Evolutionary conservation across 2,329 filamentous ascomycete species (phyloP).

Genomic region (Thermoascus crustaceus): DNA sequence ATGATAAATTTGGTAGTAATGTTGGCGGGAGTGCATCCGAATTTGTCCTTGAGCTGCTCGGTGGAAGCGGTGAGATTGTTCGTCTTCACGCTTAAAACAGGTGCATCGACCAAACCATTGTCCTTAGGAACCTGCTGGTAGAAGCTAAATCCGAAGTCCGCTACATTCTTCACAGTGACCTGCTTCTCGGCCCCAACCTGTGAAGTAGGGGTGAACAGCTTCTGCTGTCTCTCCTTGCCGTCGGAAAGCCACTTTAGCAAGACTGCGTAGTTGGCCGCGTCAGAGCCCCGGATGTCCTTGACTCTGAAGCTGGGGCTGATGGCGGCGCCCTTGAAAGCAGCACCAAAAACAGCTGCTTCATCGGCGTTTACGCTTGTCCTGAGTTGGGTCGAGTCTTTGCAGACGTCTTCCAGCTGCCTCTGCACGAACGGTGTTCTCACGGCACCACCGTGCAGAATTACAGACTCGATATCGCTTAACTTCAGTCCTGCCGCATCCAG

Average conservation of each 20-base stretch:
- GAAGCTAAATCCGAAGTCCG: slow-evolving; percentile 73
- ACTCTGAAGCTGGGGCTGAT: slow-evolving; percentile 94
- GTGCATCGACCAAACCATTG: slow-evolving; percentile 44
- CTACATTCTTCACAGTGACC: slow-evolving; percentile 69
- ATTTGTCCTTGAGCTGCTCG: slow-evolving; percentile 66
- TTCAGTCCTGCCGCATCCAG: slow-evolving; percentile 65
- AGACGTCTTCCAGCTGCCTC: slow-evolving; percentile 69
- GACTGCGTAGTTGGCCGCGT: slow-evolving; percentile 64
- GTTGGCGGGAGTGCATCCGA: slow-evolving; percentile 66
- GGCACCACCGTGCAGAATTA: slow-evolving; percentile 88
- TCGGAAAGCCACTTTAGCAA: slow-evolving; percentile 68
- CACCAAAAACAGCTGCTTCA: slow-evolving; percentile 91
- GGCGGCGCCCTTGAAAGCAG: slow-evolving; percentile 85
- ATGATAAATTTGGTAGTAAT: slow-evolving; percentile 74
- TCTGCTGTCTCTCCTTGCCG: slow-evolving; percentile 66
- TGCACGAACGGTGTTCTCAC: slow-evolving; percentile 92
- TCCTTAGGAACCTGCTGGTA: slow-evolving; percentile 59
- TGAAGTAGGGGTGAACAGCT: slow-evolving; percentile 72
- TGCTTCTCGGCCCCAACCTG: slow-evolving; percentile 73
- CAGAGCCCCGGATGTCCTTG: slow-evolving; percentile 85
- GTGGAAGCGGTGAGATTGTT: slow-evolving; percentile 81
- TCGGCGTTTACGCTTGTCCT: slow-evolving; percentile 94
- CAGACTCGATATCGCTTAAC: slow-evolving; percentile 69
- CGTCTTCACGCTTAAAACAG: slow-evolving; percentile 60
- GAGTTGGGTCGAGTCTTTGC: slow-evolving; percentile 67